phyloP scores from a whole-genome alignment of 2,329 filamentous ascomycete genomes.

The Eurotiales sp. region DNA sequence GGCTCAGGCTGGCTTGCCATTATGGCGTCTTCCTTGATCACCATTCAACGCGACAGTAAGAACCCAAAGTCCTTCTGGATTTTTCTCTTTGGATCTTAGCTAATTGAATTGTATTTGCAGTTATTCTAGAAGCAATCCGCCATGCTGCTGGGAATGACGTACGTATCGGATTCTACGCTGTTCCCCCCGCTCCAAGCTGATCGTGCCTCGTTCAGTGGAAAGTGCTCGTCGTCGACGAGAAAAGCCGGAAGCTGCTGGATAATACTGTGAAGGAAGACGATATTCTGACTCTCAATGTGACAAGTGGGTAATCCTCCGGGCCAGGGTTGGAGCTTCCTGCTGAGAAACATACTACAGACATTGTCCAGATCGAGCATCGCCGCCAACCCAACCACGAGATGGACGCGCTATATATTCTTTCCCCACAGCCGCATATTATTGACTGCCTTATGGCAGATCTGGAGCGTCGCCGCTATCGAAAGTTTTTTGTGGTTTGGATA shows the following conservation, averaged over 20 bases:
- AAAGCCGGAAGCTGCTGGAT: constrained; percentile 78
- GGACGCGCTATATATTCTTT: constrained; percentile 91
- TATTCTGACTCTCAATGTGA: constrained; percentile 93
- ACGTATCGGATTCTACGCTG: constrained; percentile 29
- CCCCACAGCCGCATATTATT: constrained; percentile 80
- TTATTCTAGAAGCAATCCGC: constrained; percentile 70
- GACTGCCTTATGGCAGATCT: constrained; percentile 94
- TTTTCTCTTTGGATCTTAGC: not conserved
- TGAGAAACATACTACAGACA: constrained; percentile 56
- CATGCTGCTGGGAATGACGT: constrained; percentile 79
- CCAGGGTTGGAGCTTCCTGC: constrained; percentile 12
- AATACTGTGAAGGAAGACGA: constrained; percentile 94
- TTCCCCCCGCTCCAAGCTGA: constrained; percentile 7
- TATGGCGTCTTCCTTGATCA: constrained; percentile 82
- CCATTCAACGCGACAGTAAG: constrained; percentile 75
- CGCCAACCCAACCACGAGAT: constrained; percentile 80
- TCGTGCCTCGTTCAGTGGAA: constrained; percentile 68
- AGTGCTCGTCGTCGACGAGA: constrained; percentile 84
- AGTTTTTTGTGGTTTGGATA: constrained; percentile 81
- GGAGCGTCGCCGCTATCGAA: constrained; percentile 75
- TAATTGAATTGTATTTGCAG: constrained; percentile 39
- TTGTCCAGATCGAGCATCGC: constrained; percentile 87
- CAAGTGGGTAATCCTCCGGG: constrained; percentile 60
- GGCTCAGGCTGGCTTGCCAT: constrained; percentile 38
- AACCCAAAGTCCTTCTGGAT: not conserved